Evolutionary conservation across 352 stramenopile genomes (phyloP).

Genomic region (Globisporangium acanthophoron): DNA sequence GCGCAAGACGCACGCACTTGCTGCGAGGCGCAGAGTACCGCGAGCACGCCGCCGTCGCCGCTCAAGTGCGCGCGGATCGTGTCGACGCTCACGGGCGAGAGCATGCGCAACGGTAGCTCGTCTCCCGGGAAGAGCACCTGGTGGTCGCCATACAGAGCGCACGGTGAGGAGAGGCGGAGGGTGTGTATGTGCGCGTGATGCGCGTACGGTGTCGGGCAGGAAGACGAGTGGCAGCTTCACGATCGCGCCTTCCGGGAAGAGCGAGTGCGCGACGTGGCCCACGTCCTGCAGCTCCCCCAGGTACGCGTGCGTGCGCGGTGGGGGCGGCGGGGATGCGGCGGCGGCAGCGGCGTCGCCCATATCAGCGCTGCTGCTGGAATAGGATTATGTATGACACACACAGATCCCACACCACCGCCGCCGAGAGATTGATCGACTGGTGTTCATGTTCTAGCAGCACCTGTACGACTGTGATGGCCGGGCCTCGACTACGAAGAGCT

Average conservation of each 20-base stretch:
- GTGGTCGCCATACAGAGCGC: background rate
- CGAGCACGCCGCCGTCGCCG: conserved; percentile 44
- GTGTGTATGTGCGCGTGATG: background rate
- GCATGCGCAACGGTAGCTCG: conserved; percentile 66
- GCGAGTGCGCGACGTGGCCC: conserved; percentile 32
- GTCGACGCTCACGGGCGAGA: conserved; percentile 49
- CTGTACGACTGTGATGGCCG: too few species aligned
- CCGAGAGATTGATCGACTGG: too few species aligned
- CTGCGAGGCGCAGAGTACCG: conserved; percentile 54
- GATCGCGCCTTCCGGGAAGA: conserved; percentile 43
- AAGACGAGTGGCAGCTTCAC: conserved; percentile 65
- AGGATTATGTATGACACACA: too few species aligned
- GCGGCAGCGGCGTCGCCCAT: background rate
- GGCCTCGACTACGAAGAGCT: too few species aligned
- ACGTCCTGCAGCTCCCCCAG: conserved; percentile 65
- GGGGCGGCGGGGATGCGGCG: background rate
- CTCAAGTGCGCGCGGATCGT: conserved; percentile 40
- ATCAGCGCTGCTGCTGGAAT: background rate
- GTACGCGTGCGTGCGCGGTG: conserved; percentile 44
- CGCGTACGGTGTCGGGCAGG: conserved; percentile 62
- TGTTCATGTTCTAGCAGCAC: too few species aligned
- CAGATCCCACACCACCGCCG: too few species aligned
- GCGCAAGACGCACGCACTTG: conserved; percentile 7
- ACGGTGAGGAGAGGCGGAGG: too few species aligned
- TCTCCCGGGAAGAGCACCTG: conserved; percentile 83